Conservation (phyloP, 108 stramenopile species). For the Nannochloropsis oceanica region DNA sequence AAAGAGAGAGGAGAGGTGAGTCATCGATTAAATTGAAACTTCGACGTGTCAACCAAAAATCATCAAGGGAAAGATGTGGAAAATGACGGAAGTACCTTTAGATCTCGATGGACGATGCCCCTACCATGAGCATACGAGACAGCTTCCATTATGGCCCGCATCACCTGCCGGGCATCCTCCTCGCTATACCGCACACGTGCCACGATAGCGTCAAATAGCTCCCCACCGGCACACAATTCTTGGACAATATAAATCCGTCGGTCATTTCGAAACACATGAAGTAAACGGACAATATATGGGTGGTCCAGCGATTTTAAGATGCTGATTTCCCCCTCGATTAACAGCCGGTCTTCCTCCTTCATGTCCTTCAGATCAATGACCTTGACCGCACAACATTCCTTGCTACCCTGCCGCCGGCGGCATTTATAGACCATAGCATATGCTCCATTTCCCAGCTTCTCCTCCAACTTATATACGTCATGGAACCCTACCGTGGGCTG, state of each 20-base stretch:
- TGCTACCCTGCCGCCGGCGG: not conserved
- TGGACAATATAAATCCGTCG: not conserved
- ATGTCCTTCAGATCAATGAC: not conserved
- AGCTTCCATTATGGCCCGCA: not conserved
- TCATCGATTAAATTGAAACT: not conserved
- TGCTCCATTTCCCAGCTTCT: not conserved
- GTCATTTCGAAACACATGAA: not conserved
- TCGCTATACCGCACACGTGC: conserved; percentile 8
- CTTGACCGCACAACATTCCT: not conserved
- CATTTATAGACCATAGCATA: not conserved
- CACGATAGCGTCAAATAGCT: conserved; percentile 18
- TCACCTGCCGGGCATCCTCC: conserved; percentile 1
- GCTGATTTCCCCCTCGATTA: not conserved
- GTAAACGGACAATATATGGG: not conserved
- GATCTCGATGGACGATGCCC: conserved; percentile 10
- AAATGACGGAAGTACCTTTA: not conserved
- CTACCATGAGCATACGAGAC: not conserved
- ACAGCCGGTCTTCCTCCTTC: not conserved
- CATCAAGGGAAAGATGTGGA: not conserved
- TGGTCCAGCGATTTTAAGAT: not conserved
- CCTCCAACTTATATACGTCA: not conserved
- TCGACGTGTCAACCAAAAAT: not conserved
- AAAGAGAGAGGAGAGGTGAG: not conserved
- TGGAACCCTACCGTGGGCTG: not conserved
- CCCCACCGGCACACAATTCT: conserved; percentile 3